Evolutionary conservation across 768 basidiomycete species (phyloP).

Genomic region (Russula foetens): DNA sequence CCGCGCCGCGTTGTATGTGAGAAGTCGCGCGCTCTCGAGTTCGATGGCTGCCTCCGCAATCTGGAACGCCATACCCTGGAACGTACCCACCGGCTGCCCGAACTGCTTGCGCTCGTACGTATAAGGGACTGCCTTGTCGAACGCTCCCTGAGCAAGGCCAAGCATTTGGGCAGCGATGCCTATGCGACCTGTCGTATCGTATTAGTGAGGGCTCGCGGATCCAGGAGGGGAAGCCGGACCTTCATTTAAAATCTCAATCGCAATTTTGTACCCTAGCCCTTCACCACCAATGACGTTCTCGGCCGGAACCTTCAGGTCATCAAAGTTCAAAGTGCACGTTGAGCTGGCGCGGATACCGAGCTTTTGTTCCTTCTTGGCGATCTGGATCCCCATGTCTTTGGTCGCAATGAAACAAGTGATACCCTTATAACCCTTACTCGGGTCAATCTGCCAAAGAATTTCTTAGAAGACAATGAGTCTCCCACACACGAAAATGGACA

Average conservation of each 20-base stretch:
- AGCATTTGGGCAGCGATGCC: conserved; percentile 99
- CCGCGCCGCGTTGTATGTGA: conserved; percentile 95
- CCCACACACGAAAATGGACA: conserved; percentile 1
- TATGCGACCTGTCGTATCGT: conserved; percentile 54
- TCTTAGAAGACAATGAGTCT: neutral
- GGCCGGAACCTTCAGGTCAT: conserved; percentile 78
- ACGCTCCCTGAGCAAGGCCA: conserved; percentile 94
- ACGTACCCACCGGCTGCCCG: conserved; percentile 85
- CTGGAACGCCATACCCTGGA: conserved; percentile 95
- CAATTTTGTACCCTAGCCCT: conserved; percentile 94
- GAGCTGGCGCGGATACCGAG: conserved; percentile 94
- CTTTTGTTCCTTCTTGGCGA: conserved; percentile 99
- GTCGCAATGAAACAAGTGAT: conserved; percentile 97
- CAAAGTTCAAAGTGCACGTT: conserved; percentile 91
- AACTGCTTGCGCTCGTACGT: conserved; percentile 94
- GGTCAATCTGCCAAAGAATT: conserved; percentile 47
- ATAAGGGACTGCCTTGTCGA: conserved; percentile 91
- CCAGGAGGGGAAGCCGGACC: conserved; percentile 32
- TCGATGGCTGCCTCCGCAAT: conserved; percentile 86
- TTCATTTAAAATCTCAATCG: conserved; percentile 95
- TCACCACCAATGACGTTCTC: conserved; percentile 90
- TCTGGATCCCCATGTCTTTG: conserved; percentile 93
- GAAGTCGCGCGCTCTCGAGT: conserved; percentile 80
- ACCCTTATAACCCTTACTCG: conserved; percentile 94
- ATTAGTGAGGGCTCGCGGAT: neutral